These are phyloP conservation scores for Vitis vinifera DNA, from an alignment of 164 flowering plant species.

Conservation along the genomic window ASM3070453v1 NC_081809.1:5642001-5642500, in stretches of 20 bases:
- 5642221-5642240: constrained; percentile 30
- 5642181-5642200: constrained; percentile 66
- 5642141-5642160: constrained; percentile 19
- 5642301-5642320: background rate
- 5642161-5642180: constrained; percentile 42
- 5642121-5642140: background rate
- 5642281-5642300: background rate
- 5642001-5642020: too few relatives aligned
- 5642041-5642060: too few relatives aligned
- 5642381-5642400: constrained; percentile 19
- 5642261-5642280: constrained; percentile 1
- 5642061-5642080: too few relatives aligned
- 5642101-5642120: too few relatives aligned
- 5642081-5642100: too few relatives aligned
- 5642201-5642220: constrained; percentile 31
- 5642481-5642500: constrained; percentile 51
- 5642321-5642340: background rate
- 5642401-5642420: constrained; percentile 27
- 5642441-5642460: constrained; percentile 49
- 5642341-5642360: constrained; percentile 24
- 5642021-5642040: too few relatives aligned
- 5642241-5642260: background rate
- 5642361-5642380: constrained; percentile 4
- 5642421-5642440: constrained; percentile 60
- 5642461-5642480: constrained; percentile 71